Evolutionary conservation across 768 basidiomycete species (phyloP).

Genomic region (Rhodotorula babjevae): DNA sequence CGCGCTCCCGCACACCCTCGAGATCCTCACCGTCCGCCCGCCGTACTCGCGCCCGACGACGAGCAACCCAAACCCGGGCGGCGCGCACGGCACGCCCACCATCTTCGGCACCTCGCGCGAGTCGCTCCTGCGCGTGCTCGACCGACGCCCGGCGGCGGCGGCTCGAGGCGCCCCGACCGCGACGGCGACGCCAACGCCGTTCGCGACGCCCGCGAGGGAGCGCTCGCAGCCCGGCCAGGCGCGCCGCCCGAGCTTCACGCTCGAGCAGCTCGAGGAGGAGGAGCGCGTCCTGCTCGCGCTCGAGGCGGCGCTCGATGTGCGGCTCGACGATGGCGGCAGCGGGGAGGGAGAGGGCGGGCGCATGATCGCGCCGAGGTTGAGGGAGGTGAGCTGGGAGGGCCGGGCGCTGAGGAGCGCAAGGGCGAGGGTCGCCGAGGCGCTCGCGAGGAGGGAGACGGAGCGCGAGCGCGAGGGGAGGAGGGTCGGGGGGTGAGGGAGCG

Average conservation of each 20-base stretch:
- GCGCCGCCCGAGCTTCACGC: conserved; percentile 8
- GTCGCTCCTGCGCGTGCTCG: conserved; percentile 6
- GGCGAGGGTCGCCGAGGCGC: conserved; percentile 6
- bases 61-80: neutral
- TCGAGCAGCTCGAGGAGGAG: conserved; percentile 33
- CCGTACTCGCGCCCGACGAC: conserved; percentile 2
- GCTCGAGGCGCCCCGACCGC: too few relatives aligned
- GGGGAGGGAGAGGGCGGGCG: neutral
- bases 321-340: neutral
- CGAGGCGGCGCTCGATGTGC: neutral
- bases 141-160: neutral
- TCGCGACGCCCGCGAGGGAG: neutral
- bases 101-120: neutral
- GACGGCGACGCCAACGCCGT: neutral
- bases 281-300: conserved; percentile 3
- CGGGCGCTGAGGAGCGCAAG: conserved; percentile 14
- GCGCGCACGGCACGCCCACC: neutral
- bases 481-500: too few relatives aligned
- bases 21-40: conserved; percentile 12
- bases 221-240: neutral
- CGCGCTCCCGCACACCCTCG: conserved; percentile 8
- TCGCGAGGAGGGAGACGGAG: neutral
- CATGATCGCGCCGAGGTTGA: conserved; percentile 4
- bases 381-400: conserved; percentile 22
- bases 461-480: neutral